These are phyloP conservation scores for Lithohypha guttulata DNA, from an alignment of 2,329 filamentous ascomycete genomes.

Conservation along the genomic window DNA sequence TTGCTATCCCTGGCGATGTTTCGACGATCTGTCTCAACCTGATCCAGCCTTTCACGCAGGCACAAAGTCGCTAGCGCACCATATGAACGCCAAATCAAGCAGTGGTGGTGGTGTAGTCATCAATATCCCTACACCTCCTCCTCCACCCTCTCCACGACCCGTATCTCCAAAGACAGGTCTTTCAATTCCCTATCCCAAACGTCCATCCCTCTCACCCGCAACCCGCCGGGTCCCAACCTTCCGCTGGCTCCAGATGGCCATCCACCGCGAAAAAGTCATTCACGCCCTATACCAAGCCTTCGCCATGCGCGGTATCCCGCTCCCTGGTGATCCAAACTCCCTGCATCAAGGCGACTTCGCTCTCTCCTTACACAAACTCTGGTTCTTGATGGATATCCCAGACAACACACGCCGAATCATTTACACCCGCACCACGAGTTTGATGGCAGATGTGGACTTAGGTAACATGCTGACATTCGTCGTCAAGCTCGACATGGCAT, in stretches of 20 bases:
- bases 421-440: conserved; percentile 41
- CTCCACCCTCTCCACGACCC: background rate
- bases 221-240: conserved; percentile 51
- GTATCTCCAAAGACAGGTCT: no score
- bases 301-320: conserved; percentile 45
- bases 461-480: conserved; percentile 54
- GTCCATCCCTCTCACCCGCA: conserved; percentile 23
- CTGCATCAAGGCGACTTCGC: background rate
- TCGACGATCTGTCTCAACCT: conserved; percentile 44
- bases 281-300: conserved; percentile 54
- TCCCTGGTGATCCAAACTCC: conserved; percentile 38
- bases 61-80: background rate
- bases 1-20: conserved; percentile 53
- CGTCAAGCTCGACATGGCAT: conserved; percentile 60
- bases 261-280: conserved; percentile 46
- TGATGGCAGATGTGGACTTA: conserved; percentile 53
- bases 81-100: background rate
- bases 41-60: conserved; percentile 44
- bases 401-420: conserved; percentile 45
- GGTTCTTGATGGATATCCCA: conserved; percentile 60
- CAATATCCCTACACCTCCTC: background rate
- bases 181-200: no score
- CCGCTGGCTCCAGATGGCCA: conserved; percentile 57
- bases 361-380: conserved; percentile 53
- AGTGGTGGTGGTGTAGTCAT: background rate